Conservation (phyloP, 2,329 filamentous ascomycete genomes). For the Fusarium coffeatum region DNA sequence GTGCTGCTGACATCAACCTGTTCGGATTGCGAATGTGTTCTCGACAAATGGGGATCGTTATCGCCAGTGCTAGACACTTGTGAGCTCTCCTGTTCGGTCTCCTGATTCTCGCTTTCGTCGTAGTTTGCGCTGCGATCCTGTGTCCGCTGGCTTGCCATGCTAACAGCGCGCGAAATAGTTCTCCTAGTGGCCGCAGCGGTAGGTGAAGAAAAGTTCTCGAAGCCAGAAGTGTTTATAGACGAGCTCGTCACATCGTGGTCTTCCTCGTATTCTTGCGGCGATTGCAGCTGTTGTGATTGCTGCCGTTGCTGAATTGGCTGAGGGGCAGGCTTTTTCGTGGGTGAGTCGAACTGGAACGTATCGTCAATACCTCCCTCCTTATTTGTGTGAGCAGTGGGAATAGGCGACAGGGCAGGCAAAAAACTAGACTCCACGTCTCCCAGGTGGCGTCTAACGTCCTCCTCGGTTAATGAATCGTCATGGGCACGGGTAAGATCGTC, state of each 20-base stretch:
- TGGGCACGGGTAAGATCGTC: slow-evolving; percentile 52
- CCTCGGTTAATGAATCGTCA: slow-evolving; percentile 64
- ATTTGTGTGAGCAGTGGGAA: slow-evolving; percentile 59
- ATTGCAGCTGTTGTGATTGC: neutral
- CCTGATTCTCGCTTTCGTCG: slow-evolving; percentile 42
- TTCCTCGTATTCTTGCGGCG: slow-evolving; percentile 19
- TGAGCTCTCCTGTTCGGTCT: slow-evolving; percentile 48
- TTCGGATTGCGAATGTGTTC: slow-evolving; percentile 50
- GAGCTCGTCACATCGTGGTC: slow-evolving; percentile 45
- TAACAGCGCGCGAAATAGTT: slow-evolving; percentile 64
- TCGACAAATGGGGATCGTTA: slow-evolving; percentile 47
- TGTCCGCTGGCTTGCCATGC: slow-evolving; percentile 54
- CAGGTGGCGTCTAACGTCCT: slow-evolving; percentile 66
- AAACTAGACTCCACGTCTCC: slow-evolving; percentile 76
- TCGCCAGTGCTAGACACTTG: slow-evolving; percentile 48
- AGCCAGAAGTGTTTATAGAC: slow-evolving; percentile 59
- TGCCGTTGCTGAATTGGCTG: slow-evolving; percentile 33
- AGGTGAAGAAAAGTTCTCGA: slow-evolving; percentile 67
- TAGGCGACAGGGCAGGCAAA: slow-evolving; percentile 67
- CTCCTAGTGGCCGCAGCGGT: slow-evolving; percentile 66
- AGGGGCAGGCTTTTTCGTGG: slow-evolving; percentile 49
- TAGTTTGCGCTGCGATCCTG: slow-evolving; percentile 43
- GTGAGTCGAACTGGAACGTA: slow-evolving; percentile 68
- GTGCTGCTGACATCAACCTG: slow-evolving; percentile 59
- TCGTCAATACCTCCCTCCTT: slow-evolving; percentile 59